These are phyloP conservation scores for Botrytis paeoniae DNA, from an alignment of 2,329 filamentous ascomycete species.

Conservation along the genomic window DNA sequence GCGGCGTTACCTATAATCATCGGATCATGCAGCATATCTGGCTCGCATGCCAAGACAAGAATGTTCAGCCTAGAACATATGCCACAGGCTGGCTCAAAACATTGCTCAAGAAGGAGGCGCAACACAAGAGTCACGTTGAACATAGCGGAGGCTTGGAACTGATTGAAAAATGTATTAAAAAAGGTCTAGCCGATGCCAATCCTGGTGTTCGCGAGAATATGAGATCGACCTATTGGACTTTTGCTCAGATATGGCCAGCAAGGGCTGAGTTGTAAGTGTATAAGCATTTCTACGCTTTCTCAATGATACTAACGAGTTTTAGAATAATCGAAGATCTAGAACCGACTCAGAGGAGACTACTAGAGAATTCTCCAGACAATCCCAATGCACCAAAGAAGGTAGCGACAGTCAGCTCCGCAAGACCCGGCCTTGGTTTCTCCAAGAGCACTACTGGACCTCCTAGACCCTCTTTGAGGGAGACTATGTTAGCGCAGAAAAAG, in stretches of 20 bases:
- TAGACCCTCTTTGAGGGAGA: constrained; percentile 72
- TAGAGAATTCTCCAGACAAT: constrained; percentile 82
- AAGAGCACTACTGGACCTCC: constrained; percentile 56
- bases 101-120: constrained; percentile 70
- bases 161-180: constrained; percentile 84
- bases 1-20: constrained; percentile 72
- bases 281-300: background rate
- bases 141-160: constrained; percentile 78
- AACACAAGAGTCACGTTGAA: constrained; percentile 79
- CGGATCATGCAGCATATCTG: constrained; percentile 85
- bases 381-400: constrained; percentile 63
- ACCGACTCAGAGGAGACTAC: constrained; percentile 69
- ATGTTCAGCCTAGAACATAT: constrained; percentile 78
- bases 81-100: constrained; percentile 81
- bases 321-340: constrained; percentile 80
- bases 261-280: constrained; percentile 66
- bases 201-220: constrained; percentile 85
- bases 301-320: constrained; percentile 26
- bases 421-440: constrained; percentile 59
- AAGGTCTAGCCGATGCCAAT: constrained; percentile 84
- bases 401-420: constrained; percentile 45
- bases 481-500: constrained; percentile 80
- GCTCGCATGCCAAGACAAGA: constrained; percentile 85
- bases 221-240: constrained; percentile 83
- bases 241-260: constrained; percentile 72